These are phyloP conservation scores for Brasilioporus rufonigricans DNA, from an alignment of 768 basidiomycete genomes.

Conservation along the genomic window DNA sequence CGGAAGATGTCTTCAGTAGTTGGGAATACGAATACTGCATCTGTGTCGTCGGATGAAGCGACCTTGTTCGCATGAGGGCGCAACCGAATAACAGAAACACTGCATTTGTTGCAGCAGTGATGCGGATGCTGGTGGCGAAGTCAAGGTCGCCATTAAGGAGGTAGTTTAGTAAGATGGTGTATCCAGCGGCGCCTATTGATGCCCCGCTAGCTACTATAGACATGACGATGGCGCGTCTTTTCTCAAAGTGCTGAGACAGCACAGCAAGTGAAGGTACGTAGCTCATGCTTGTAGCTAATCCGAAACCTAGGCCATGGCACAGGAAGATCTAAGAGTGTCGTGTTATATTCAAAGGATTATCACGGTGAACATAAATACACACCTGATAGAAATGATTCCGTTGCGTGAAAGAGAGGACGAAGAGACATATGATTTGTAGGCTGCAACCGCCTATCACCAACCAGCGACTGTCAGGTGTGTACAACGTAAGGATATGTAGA, in stretches of 20 bases:
- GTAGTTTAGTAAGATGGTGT: constrained; percentile 30
- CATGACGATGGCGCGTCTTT: constrained; percentile 40
- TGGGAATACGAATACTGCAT: constrained; percentile 19
- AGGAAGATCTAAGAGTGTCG: constrained; percentile 36
- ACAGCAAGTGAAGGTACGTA: constrained; percentile 44
- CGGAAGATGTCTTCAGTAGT: constrained; percentile 15
- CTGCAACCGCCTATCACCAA: constrained; percentile 44
- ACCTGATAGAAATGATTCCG: constrained; percentile 35
- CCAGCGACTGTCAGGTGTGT: constrained; percentile 32
- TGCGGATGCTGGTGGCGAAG: constrained; percentile 47
- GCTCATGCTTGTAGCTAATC: constrained; percentile 41
- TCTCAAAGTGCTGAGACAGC: constrained; percentile 44
- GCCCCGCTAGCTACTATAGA: constrained; percentile 39
- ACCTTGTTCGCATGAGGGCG: constrained; percentile 38
- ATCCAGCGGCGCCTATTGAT: constrained; percentile 25
- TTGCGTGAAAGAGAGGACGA: constrained; percentile 43
- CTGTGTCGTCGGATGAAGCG: constrained; percentile 24
- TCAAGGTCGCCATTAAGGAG: constrained; percentile 12
- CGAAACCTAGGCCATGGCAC: constrained; percentile 39
- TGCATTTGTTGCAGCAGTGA: constrained; percentile 41
- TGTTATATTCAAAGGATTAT: constrained; percentile 15
- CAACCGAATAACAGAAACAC: constrained; percentile 36
- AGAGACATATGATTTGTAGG: constrained; percentile 41
- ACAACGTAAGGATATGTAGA: background rate
- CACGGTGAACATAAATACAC: constrained; percentile 19